Percentiles rank a stretch among this genome's conserved stretches.
Evolutionary conservation across 441 rosid species (phyloP).

Genomic region (Pelargonium fulgidum): DNA sequence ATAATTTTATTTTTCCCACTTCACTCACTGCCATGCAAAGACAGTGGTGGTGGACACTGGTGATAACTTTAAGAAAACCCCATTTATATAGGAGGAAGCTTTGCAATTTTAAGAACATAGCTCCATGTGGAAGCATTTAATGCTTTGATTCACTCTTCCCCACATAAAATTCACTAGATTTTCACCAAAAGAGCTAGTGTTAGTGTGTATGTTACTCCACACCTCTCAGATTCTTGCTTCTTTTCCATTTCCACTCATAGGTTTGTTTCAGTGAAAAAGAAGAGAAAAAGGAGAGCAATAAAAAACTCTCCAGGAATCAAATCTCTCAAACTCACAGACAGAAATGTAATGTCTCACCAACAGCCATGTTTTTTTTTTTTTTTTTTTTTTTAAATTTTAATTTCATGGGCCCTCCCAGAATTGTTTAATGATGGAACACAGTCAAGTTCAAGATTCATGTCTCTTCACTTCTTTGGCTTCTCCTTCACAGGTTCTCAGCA

Average conservation of each 20-base stretch:
- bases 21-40: too few species aligned
- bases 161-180: slow-evolving; percentile 9
- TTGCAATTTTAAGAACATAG: slow-evolving; percentile 18
- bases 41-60: too few species aligned
- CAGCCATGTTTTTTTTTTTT: background rate
- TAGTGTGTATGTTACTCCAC: background rate
- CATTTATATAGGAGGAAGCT: background rate
- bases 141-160: slow-evolving; percentile 22
- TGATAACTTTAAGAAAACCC: background rate
- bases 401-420: slow-evolving; percentile 6
- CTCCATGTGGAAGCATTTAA: slow-evolving; percentile 24
- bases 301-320: background rate
- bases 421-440: background rate
- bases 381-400: background rate
- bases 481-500: slow-evolving; percentile 6
- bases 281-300: background rate
- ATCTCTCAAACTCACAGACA: background rate
- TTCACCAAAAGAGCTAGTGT: background rate
- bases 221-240: background rate
- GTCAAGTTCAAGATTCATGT: background rate
- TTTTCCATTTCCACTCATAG: background rate
- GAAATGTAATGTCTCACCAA: background rate
- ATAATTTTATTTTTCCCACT: background rate
- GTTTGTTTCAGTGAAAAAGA: background rate
- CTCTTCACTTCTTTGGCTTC: slow-evolving; percentile 14